Percentiles rank a stretch among this genome's conserved stretches.
These are phyloP conservation scores for Glaciozyma antarctica DNA, from an alignment of 768 basidiomycete genomes.

Conservation along the genomic window DNA sequence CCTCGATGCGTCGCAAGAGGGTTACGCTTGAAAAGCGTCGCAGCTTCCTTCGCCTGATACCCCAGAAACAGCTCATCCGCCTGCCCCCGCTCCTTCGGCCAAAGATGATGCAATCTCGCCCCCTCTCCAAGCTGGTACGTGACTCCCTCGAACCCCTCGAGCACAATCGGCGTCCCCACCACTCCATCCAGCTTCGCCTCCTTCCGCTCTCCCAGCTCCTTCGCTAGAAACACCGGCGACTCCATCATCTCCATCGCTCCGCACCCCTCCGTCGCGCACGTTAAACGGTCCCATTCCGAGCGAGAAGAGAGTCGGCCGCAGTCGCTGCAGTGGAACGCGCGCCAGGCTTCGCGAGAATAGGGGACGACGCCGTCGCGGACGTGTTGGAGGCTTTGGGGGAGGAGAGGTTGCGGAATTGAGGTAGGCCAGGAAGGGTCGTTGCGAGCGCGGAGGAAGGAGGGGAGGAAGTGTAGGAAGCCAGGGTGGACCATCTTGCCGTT, in stretches of 20 bases:
- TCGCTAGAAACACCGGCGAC: neutral
- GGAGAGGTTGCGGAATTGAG: constrained; percentile 10
- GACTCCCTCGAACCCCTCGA: neutral
- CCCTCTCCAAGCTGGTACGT: neutral
- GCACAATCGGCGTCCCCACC: neutral
- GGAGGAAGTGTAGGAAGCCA: neutral
- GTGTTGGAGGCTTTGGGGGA: constrained; percentile 10
- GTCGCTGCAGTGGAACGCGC: constrained; percentile 15
- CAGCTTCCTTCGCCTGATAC: constrained; percentile 17
- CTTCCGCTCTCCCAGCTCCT: neutral
- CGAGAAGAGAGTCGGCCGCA: constrained; percentile 17
- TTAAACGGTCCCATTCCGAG: neutral
- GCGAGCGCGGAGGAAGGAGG: constrained; percentile 5
- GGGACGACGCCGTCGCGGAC: neutral
- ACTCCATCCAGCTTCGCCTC: neutral
- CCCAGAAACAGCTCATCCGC: constrained; percentile 17
- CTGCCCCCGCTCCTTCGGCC: neutral
- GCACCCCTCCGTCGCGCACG: too few relatives aligned
- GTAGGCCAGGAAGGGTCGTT: neutral
- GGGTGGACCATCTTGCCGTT: neutral
- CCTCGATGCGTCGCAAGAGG: constrained; percentile 3
- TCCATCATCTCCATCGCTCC: too few relatives aligned
- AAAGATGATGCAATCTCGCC: constrained; percentile 18
- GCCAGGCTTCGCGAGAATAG: constrained; percentile 3
- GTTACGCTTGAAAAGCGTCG: constrained; percentile 15